phyloP scores from a whole-genome alignment of 2,329 filamentous ascomycete genomes.

The Venturiaceae sp. region DNA sequence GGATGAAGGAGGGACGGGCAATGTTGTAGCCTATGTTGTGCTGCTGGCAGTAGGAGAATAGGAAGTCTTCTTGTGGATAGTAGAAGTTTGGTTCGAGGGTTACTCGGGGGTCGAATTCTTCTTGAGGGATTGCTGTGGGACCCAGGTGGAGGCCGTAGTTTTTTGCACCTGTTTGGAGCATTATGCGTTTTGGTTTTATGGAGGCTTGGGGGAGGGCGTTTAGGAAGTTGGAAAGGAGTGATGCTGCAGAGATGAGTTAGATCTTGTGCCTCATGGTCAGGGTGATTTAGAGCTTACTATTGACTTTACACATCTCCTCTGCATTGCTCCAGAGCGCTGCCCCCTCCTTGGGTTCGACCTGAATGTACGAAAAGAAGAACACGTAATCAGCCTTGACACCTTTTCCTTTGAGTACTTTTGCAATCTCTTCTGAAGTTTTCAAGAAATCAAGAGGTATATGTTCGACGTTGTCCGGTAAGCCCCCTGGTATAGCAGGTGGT shows the following conservation, averaged over 20 bases:
- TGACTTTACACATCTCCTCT: conserved; percentile 39
- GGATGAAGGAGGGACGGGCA: conserved; percentile 37
- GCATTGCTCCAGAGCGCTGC: conserved; percentile 38
- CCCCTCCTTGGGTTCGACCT: conserved; percentile 36
- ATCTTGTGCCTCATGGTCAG: background rate
- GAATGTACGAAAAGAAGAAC: conserved; percentile 48
- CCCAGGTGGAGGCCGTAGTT: conserved; percentile 43
- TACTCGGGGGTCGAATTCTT: conserved; percentile 36
- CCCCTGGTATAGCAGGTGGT: conserved; percentile 31
- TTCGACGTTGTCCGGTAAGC: conserved; percentile 28
- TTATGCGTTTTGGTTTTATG: conserved; percentile 35
- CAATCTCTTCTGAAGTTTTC: conserved; percentile 25
- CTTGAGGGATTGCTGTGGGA: conserved; percentile 30
- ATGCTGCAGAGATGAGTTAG: background rate
- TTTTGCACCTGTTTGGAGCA: conserved; percentile 44
- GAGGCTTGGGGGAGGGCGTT: conserved; percentile 29
- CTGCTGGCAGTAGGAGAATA: conserved; percentile 32
- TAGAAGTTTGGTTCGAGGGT: conserved; percentile 43
- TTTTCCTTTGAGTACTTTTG: conserved; percentile 21
- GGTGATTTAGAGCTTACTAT: conserved; percentile 24
- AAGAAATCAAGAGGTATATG: conserved; percentile 34
- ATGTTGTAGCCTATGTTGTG: conserved; percentile 34
- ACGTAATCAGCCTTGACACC: conserved; percentile 31
- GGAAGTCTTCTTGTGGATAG: conserved; percentile 42
- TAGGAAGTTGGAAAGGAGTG: conserved; percentile 39